Evolutionary conservation across 306 rosid species (phyloP).

Genomic region (Quercus parvula): DNA sequence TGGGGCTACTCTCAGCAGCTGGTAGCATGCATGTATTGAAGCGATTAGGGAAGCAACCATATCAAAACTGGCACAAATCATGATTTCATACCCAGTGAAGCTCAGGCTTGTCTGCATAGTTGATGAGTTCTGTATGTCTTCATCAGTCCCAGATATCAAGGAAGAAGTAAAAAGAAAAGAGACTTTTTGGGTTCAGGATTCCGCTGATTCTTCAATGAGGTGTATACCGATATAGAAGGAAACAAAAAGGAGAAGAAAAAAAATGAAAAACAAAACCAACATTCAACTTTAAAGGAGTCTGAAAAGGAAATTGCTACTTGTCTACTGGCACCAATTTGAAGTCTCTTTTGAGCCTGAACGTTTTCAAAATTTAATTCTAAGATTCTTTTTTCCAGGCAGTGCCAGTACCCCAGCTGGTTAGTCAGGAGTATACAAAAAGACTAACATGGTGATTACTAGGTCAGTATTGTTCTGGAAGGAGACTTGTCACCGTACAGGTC

Average conservation of each 20-base stretch:
- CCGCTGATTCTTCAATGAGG: neutral
- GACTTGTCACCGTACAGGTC: neutral
- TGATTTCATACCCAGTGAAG: slow-evolving; percentile 32
- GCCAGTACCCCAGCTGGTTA: too few species aligned
- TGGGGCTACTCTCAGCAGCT: slow-evolving; percentile 72
- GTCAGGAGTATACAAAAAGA: neutral
- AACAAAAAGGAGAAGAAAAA: neutral
- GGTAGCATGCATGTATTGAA: slow-evolving; percentile 76
- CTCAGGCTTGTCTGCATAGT: neutral
- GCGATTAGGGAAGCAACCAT: slow-evolving; percentile 86
- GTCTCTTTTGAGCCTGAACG: neutral
- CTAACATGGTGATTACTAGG: neutral
- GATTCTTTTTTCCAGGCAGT: neutral
- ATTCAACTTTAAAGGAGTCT: neutral
- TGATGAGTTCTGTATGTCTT: slow-evolving; percentile 13
- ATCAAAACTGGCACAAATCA: slow-evolving; percentile 69
- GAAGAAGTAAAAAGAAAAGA: slow-evolving; percentile 16
- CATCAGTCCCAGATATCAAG: neutral
- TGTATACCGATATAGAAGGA: neutral
- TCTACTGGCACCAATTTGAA: neutral
- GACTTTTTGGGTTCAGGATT: neutral
- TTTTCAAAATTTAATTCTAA: neutral
- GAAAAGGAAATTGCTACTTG: neutral
- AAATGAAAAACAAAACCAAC: neutral
- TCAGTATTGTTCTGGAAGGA: neutral